Conservation (phyloP, 495 filamentous ascomycete species). For the Margaritispora aquatica region DNA sequence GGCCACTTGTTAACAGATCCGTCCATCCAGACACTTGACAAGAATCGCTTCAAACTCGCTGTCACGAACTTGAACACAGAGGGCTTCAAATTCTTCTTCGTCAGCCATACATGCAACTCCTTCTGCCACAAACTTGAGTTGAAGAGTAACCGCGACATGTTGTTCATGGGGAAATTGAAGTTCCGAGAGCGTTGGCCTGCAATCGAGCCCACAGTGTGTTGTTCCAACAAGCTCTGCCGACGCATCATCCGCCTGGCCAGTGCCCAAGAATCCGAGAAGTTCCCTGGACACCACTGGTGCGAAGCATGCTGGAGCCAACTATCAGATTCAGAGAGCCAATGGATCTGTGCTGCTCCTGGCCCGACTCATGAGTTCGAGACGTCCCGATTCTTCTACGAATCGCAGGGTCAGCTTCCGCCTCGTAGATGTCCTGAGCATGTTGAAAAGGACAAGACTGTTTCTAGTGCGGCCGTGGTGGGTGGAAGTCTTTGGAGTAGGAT, state of each 20-base stretch:
- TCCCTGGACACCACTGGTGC: constrained; percentile 27
- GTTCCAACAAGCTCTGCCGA: constrained; percentile 34
- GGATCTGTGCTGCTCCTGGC: constrained; percentile 11
- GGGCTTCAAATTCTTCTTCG: constrained; percentile 35
- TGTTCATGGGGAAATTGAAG: constrained; percentile 14
- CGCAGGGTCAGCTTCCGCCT: constrained; percentile 3
- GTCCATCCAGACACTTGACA: constrained; percentile 28
- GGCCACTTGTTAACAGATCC: constrained; percentile 30
- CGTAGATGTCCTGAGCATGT: constrained; percentile 4
- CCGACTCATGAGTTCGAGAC: constrained; percentile 10
- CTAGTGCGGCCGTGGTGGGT: too few species aligned
- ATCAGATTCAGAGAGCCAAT: constrained; percentile 5
- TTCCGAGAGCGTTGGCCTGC: constrained; percentile 25
- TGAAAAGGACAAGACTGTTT: too few species aligned
- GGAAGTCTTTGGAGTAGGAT: too few species aligned
- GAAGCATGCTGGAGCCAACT: constrained; percentile 28
- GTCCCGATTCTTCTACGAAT: constrained; percentile 9
- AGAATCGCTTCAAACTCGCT: constrained; percentile 22
- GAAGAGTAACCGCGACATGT: constrained; percentile 23
- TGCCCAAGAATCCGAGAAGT: constrained; percentile 16
- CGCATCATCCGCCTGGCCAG: constrained; percentile 20
- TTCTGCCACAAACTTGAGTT: constrained; percentile 33
- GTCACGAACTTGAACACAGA: constrained; percentile 25
- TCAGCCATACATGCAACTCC: constrained; percentile 30
- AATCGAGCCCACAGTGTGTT: constrained; percentile 23